Conservation (phyloP, 257 asterid genomes). For the Solanum dulcamara region DNA sequence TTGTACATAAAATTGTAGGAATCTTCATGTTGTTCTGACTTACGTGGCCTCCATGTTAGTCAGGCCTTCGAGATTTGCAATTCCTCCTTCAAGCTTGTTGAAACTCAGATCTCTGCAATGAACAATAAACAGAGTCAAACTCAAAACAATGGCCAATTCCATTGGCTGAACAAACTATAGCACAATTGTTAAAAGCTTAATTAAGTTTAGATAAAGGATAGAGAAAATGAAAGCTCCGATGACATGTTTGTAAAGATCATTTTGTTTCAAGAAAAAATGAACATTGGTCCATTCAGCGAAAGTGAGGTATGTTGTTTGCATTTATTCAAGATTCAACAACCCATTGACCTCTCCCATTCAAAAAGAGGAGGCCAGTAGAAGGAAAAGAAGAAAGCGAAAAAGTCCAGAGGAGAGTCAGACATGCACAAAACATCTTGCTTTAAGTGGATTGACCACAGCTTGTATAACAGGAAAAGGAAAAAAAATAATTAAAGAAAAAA, state of each 20-base stretch:
- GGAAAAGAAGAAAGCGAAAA: not conserved
- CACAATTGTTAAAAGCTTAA: not conserved
- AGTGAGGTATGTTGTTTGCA: not conserved
- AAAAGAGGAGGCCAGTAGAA: not conserved
- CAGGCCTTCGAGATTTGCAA: constrained; percentile 22
- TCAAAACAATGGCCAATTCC: not conserved
- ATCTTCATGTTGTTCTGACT: not conserved
- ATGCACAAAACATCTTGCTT: not conserved
- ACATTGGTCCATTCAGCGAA: not conserved
- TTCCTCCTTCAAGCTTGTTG: constrained; percentile 39
- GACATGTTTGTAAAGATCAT: not conserved
- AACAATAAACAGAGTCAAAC: not conserved
- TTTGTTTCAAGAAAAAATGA: not conserved
- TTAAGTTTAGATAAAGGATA: not conserved
- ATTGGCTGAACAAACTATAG: not conserved
- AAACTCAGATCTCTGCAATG: constrained; percentile 51
- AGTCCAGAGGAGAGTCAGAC: not conserved
- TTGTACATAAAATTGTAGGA: not conserved
- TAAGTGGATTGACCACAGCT: not conserved
- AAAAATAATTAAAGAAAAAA: not conserved
- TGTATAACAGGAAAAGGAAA: not conserved
- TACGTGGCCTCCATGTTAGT: constrained; percentile 19
- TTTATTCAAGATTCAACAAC: not conserved
- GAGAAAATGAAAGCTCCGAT: not conserved
- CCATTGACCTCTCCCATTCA: not conserved